Evolutionary conservation across 2,329 filamentous ascomycete species (phyloP), one percentile per base, ranked within the genome.

Genomic region (Paraconiothyrium brasiliense): DNA sequence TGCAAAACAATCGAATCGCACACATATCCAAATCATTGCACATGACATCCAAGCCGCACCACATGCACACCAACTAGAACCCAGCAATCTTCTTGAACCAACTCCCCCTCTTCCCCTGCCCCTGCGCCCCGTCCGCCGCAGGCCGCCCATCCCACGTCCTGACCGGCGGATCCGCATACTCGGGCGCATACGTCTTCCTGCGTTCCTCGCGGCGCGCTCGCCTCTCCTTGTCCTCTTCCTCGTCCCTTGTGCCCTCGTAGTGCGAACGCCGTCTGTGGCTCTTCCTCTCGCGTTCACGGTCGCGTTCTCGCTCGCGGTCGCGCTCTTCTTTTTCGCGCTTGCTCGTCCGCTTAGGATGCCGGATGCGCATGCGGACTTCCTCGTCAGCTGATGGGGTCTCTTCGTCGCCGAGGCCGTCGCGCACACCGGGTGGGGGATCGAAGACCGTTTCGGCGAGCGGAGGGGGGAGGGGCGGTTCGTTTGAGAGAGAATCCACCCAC

Each of bases 401-500:
- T 52, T 79, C 74, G 57, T 78, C 75, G 10, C 60, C 71, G 0
- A 66, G 69, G 0, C 54, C 63, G 5, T 71, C 71, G 57, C 68
- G 71, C 16, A 59, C 60, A 30, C 70, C 72, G 0, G 76, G 76
- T 1, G 66, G 67, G 3, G 69, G 69, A 56, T 85, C 83, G 59
- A 84, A 72, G 49, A 85, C 82, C 2, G 83, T 84, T 59, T 80
- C 81, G 13, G 73, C 73, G 47, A 79, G 73, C 52, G 82, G 82
- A 1, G 81, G 79, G 3, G 82, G 82, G 5, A 80, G 78, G 3
- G 83, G 82, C 22, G 81, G 81, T 35, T 82, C 80, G 50, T 80
- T 78, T 55, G 77, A 80, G 54, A 85, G 68, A 1, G 75, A 80
- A 60, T 84, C 73, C 9, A 85, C 82, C 83, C 83, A 85, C 0